Evolutionary conservation across 1,284 basidiomycete genomes (phyloP).

Genomic region (Ustilago loliicola): DNA sequence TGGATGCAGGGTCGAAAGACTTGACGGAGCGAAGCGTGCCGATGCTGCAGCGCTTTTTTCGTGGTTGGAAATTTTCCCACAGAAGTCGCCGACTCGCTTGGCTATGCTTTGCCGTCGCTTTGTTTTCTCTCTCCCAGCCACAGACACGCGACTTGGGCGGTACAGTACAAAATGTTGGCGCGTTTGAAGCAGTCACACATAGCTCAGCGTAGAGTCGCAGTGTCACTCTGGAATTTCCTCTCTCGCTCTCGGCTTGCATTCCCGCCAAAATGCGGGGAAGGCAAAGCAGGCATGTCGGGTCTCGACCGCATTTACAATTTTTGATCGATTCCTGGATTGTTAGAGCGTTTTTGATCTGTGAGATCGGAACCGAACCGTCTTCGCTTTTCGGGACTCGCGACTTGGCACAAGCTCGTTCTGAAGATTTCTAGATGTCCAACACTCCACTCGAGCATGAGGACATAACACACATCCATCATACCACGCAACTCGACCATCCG

Average conservation of each 20-base stretch:
- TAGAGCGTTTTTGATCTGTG: not conserved
- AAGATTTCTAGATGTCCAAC: not conserved
- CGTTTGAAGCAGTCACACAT: not conserved
- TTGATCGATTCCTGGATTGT: not conserved
- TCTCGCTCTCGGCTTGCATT: conserved; percentile 6
- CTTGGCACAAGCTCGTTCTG: conserved; percentile 1
- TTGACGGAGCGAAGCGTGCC: not conserved
- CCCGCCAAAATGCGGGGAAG: conserved; percentile 37
- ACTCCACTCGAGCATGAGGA: not conserved
- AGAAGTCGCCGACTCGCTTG: conserved; percentile 19
- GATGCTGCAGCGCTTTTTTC: not conserved
- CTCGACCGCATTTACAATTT: not conserved
- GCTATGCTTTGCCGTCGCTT: not conserved
- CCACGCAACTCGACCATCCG: conserved; percentile 9
- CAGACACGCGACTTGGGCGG: conserved; percentile 26
- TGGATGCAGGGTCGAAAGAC: conserved; percentile 5
- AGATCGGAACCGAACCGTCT: conserved; percentile 12
- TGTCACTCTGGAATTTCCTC: conserved; percentile 6
- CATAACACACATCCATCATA: conserved; percentile 6
- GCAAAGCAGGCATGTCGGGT: conserved; percentile 5
- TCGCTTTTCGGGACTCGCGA: conserved; percentile 10
- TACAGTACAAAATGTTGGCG: not conserved
- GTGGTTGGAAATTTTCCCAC: conserved; percentile 11
- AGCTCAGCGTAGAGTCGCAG: not conserved
- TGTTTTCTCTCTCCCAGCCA: conserved; percentile 2